A percentile compares a stretch with the other conserved stretches of the same genome.
Conservation (phyloP, 352 stramenopile species). For the Globisporangium splendens region DNA sequence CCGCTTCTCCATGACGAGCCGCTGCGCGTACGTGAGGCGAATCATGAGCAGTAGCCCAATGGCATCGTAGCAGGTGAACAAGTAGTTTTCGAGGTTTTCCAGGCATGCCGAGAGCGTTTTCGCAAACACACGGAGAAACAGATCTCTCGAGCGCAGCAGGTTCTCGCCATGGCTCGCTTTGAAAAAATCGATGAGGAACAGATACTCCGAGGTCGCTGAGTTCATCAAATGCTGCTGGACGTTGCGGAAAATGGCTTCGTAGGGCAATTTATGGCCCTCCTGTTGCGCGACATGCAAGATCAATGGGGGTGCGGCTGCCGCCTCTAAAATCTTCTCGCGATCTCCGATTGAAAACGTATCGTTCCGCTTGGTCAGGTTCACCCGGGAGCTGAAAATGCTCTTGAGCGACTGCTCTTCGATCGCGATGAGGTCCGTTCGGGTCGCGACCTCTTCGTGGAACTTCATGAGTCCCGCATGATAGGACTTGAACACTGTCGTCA, state of each 20-base stretch:
- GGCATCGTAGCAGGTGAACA: conserved; percentile 96
- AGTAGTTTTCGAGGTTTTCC: conserved; percentile 98
- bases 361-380: conserved; percentile 94
- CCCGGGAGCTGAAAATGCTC: conserved; percentile 76
- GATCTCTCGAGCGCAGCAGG: conserved; percentile 71
- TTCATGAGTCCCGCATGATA: conserved; percentile 96
- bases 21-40: conserved; percentile 90
- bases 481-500: conserved; percentile 94
- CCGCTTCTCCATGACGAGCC: conserved; percentile 78
- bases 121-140: conserved; percentile 95
- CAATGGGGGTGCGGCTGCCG: conserved; percentile 81
- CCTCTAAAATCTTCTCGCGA: conserved; percentile 88
- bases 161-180: conserved; percentile 70
- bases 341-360: conserved; percentile 93
- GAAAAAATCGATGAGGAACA: conserved; percentile 96
- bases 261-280: conserved; percentile 91
- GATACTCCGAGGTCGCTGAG: conserved; percentile 96
- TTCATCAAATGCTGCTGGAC: conserved; percentile 98
- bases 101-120: conserved; percentile 94
- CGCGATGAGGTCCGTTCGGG: conserved; percentile 92
- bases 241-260: conserved; percentile 96
- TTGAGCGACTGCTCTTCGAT: conserved; percentile 94
- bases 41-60: conserved; percentile 99
- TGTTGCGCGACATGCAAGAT: conserved; percentile 94
- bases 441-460: conserved; percentile 92